phyloP scores from a whole-genome alignment of 345 rosid genomes.

The Laguncularia racemosa region DNA sequence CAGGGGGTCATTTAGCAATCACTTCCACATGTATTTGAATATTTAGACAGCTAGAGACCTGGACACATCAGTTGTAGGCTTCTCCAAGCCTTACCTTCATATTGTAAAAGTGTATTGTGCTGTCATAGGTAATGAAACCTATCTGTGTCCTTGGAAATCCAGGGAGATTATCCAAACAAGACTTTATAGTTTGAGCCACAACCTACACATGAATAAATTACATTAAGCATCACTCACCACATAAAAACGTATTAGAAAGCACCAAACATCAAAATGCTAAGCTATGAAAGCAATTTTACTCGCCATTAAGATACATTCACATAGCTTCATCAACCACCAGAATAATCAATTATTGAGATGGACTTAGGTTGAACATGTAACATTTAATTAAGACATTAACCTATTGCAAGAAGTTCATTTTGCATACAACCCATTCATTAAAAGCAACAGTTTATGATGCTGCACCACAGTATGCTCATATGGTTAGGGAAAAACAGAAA shows the following conservation, averaged over 20 bases:
- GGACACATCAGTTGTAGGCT: not conserved
- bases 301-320: no score
- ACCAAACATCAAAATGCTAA: no score
- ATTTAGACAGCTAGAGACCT: not conserved
- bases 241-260: no score
- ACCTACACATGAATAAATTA: constrained; percentile 35
- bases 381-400: not conserved
- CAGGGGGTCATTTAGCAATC: constrained; percentile 10
- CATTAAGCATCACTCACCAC: not conserved
- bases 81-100: constrained; percentile 64
- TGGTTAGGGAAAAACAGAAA: constrained; percentile 3
- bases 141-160: constrained; percentile 98
- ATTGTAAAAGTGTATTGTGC: constrained; percentile 94
- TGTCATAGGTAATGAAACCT: constrained; percentile 95
- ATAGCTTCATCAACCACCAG: no score
- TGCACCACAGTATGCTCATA: not conserved
- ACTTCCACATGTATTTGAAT: not conserved
- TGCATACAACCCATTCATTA: not conserved
- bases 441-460: no score
- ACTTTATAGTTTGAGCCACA: constrained; percentile 87
- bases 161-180: constrained; percentile 91
- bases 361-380: not conserved
- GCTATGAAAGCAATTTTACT: no score
- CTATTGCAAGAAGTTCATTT: not conserved
- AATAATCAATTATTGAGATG: no score